Conservation (phyloP, 768 basidiomycete genomes). For the Pleurotus platypus region DNA sequence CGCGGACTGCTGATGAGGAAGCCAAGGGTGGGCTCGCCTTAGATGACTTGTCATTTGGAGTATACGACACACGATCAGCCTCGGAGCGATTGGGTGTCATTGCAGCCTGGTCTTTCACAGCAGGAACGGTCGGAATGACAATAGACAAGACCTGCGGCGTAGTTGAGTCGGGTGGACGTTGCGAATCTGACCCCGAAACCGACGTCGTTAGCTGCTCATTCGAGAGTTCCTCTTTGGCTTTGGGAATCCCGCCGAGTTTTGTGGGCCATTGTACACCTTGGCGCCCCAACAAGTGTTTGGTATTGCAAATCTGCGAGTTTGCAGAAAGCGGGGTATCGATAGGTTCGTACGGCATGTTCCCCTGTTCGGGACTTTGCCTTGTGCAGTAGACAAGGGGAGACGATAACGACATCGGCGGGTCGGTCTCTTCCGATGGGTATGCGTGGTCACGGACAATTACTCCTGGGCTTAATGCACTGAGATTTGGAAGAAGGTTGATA, state of each 20-base stretch:
- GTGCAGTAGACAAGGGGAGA: neutral
- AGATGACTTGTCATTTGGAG: neutral
- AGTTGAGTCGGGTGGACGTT: neutral
- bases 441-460: neutral
- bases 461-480: neutral
- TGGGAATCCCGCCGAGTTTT: neutral
- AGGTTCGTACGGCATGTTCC: neutral
- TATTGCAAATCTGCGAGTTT: neutral
- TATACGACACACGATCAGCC: neutral
- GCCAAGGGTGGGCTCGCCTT: neutral
- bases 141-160: neutral
- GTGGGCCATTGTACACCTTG: neutral
- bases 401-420: neutral
- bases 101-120: neutral
- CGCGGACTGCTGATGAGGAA: neutral
- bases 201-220: neutral
- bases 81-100: neutral
- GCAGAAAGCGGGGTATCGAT: neutral
- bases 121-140: neutral
- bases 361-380: neutral
- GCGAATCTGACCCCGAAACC: neutral
- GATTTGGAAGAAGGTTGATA: no score
- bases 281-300: neutral
- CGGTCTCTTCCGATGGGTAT: neutral
- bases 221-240: neutral